These are phyloP conservation scores for Pueraria montana DNA, from an alignment of 306 rosid genomes.

Conservation along the genomic window DNA sequence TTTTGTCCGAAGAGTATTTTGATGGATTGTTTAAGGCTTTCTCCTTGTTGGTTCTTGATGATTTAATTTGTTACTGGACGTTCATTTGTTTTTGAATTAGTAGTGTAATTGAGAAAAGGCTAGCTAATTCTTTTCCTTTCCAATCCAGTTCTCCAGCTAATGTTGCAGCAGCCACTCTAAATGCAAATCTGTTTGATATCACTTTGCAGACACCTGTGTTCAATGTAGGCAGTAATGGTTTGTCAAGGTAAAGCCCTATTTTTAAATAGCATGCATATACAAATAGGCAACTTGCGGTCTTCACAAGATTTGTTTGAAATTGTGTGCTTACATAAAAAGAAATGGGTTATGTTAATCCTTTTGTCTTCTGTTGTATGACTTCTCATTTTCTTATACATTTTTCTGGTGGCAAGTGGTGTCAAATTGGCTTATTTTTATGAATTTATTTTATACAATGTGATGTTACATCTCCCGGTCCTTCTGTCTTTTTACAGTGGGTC, in stretches of 20 bases:
- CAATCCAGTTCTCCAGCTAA: slow-evolving; percentile 76
- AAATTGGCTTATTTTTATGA: neutral
- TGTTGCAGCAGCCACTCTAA: slow-evolving; percentile 72
- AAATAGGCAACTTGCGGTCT: neutral
- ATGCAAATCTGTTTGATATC: slow-evolving; percentile 78
- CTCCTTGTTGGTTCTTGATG: slow-evolving; percentile 20
- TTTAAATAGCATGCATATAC: slow-evolving; percentile 35
- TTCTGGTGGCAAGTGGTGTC: slow-evolving; percentile 33
- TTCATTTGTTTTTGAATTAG: slow-evolving; percentile 35
- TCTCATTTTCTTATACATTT: slow-evolving; percentile 8
- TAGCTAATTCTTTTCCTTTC: slow-evolving; percentile 42
- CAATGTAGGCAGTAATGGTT: slow-evolving; percentile 54
- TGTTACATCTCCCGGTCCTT: slow-evolving; percentile 38
- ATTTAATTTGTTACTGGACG: slow-evolving; percentile 17
- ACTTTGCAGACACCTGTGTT: slow-evolving; percentile 53
- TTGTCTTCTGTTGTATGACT: slow-evolving; percentile 10
- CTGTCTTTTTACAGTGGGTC: slow-evolving; percentile 71
- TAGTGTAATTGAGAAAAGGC: slow-evolving; percentile 20
- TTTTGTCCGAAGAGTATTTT: neutral
- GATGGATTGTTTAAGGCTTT: slow-evolving; percentile 35
- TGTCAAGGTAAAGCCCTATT: slow-evolving; percentile 67
- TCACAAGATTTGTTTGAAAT: slow-evolving; percentile 30
- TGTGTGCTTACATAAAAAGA: slow-evolving; percentile 17
- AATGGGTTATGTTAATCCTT: slow-evolving; percentile 9
- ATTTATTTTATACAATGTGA: slow-evolving; percentile 31